Conservation (phyloP, 2,329 filamentous ascomycete species). For the Beauveria brongniartii region DNA sequence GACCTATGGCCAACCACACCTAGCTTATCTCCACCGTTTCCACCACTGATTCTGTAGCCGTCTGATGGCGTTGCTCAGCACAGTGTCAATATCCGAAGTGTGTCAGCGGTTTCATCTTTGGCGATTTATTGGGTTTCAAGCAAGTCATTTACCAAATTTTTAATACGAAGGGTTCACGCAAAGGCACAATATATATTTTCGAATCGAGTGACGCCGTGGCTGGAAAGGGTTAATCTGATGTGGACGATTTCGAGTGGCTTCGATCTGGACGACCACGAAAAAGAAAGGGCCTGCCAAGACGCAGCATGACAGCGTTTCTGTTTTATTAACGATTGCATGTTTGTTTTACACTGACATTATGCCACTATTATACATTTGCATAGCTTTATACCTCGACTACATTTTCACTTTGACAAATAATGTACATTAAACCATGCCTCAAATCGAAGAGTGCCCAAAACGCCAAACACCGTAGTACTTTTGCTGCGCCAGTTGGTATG, state of each 20-base stretch:
- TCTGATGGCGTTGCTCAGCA: too few species aligned
- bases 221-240: too few species aligned
- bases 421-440: not conserved
- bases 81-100: too few species aligned
- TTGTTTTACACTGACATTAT: not conserved
- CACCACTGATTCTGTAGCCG: too few species aligned
- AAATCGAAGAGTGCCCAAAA: not conserved
- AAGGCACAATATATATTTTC: too few species aligned
- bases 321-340: not conserved
- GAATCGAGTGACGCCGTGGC: too few species aligned
- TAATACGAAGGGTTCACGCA: too few species aligned
- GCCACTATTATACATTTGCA: constrained; percentile 6
- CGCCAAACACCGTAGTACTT: not conserved
- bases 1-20: not conserved
- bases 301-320: constrained; percentile 1
- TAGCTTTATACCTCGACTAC: not conserved
- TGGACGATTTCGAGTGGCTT: too few species aligned
- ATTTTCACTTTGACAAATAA: not conserved
- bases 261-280: not conserved
- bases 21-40: not conserved
- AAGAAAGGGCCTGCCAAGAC: not conserved
- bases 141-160: too few species aligned
- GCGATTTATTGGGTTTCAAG: too few species aligned
- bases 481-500: not conserved
- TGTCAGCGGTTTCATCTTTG: too few species aligned